phyloP scores from a whole-genome alignment of 2,329 filamentous ascomycete genomes.

The Aspergillus ochraceus region DNA sequence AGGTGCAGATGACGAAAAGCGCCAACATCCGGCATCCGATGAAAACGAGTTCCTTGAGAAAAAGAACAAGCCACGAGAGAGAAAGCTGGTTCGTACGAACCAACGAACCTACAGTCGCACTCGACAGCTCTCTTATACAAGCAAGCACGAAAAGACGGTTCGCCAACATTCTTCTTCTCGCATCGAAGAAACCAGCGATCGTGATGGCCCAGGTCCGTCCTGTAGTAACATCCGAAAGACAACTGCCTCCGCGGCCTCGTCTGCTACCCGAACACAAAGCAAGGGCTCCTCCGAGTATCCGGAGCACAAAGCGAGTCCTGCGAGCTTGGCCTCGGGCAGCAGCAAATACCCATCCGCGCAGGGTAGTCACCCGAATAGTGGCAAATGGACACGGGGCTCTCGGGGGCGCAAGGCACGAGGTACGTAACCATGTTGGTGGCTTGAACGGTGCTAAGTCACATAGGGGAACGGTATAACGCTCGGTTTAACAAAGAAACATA shows the following conservation, averaged over 20 bases:
- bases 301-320: constrained; percentile 30
- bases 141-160: neutral
- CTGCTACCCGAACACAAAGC: constrained; percentile 12
- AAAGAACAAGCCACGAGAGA: neutral
- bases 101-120: constrained; percentile 23
- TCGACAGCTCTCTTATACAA: constrained; percentile 5
- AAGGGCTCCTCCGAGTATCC: constrained; percentile 22
- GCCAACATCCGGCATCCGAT: constrained; percentile 6
- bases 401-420: constrained; percentile 26
- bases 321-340: constrained; percentile 29
- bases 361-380: constrained; percentile 8
- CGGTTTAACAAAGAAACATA: constrained; percentile 26
- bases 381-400: constrained; percentile 2
- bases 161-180: neutral
- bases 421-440: neutral
- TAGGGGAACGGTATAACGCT: constrained; percentile 33
- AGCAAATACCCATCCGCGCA: constrained; percentile 20
- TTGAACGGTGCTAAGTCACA: constrained; percentile 14
- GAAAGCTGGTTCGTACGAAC: constrained; percentile 5
- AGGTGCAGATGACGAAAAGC: neutral
- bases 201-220: neutral
- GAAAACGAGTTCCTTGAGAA: neutral
- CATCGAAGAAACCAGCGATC: neutral
- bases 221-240: constrained; percentile 14
- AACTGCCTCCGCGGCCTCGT: constrained; percentile 7